These are phyloP conservation scores for Russula dissimulans DNA, from an alignment of 768 basidiomycete genomes.

Conservation along the genomic window DNA sequence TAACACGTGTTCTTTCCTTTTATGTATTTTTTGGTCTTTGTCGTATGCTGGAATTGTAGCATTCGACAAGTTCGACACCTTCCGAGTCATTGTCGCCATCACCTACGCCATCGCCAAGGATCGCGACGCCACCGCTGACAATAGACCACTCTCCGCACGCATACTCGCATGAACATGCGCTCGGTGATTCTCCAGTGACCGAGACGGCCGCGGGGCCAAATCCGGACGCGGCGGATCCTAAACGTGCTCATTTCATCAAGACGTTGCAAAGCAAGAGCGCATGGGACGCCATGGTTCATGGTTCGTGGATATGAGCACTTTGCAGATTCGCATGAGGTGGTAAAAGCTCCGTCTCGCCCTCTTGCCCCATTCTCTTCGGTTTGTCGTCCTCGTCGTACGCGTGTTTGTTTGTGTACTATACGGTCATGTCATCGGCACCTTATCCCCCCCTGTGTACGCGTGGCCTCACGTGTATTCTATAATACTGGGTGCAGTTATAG, in stretches of 20 bases:
- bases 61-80: slow-evolving; percentile 7
- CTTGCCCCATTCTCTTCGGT: not conserved
- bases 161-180: not conserved
- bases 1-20: slow-evolving; percentile 8
- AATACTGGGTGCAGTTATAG: not conserved
- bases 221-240: slow-evolving; percentile 23
- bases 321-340: not conserved
- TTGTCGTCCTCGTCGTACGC: not conserved
- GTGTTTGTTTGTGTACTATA: not conserved
- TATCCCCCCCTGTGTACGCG: not conserved
- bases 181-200: not conserved
- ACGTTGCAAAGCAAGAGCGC: slow-evolving; percentile 52
- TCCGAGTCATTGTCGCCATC: slow-evolving; percentile 9
- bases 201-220: not conserved
- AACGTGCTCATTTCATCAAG: slow-evolving; percentile 44
- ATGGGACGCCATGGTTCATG: slow-evolving; percentile 62
- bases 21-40: not conserved
- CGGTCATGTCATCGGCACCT: not conserved
- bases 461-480: not conserved
- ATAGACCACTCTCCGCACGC: slow-evolving; percentile 1
- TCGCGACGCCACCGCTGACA: slow-evolving; percentile 11
- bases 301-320: slow-evolving; percentile 39
- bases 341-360: not conserved
- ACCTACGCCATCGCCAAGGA: slow-evolving; percentile 8
- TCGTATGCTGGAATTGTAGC: not conserved